These are phyloP conservation scores for Toxoplasma gondii DNA, from an alignment of 169 alveolate genomes.

Conservation along the genomic window DNA sequence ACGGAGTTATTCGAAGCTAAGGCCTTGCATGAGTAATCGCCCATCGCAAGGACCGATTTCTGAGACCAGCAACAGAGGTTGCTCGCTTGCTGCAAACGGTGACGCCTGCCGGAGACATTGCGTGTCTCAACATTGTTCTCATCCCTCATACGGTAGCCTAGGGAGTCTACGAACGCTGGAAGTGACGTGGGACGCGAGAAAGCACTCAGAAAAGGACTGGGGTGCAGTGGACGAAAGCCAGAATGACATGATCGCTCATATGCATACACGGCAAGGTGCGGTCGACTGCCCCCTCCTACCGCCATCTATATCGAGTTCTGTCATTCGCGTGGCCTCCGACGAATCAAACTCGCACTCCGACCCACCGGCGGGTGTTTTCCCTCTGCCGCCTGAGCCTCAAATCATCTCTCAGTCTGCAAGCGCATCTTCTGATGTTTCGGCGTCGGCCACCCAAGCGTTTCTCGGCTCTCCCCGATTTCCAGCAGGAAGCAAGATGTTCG, in stretches of 20 bases:
- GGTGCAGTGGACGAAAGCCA: background rate
- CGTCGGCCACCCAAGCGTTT: background rate
- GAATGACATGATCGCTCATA: background rate
- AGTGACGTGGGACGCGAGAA: too few species aligned
- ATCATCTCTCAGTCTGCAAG: background rate
- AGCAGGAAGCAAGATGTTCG: background rate
- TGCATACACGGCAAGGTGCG: background rate
- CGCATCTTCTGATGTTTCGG: background rate
- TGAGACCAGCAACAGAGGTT: background rate
- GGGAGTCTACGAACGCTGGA: background rate
- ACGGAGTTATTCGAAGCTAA: too few species aligned
- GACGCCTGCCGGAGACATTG: background rate
- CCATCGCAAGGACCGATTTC: background rate
- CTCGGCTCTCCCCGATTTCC: background rate
- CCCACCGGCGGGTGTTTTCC: background rate
- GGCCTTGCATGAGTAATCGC: too few species aligned
- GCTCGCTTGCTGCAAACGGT: background rate
- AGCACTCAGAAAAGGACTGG: background rate
- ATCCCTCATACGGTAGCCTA: background rate
- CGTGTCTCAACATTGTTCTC: background rate
- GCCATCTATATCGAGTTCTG: background rate
- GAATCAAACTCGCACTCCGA: background rate
- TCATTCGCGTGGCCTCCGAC: background rate
- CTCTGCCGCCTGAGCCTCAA: background rate
- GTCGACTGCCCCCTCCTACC: background rate